Percentiles rank a stretch among this genome's conserved stretches.
phyloP scores from a whole-genome alignment of 768 basidiomycete genomes.

The Porpolomopsis calyptriformis region DNA sequence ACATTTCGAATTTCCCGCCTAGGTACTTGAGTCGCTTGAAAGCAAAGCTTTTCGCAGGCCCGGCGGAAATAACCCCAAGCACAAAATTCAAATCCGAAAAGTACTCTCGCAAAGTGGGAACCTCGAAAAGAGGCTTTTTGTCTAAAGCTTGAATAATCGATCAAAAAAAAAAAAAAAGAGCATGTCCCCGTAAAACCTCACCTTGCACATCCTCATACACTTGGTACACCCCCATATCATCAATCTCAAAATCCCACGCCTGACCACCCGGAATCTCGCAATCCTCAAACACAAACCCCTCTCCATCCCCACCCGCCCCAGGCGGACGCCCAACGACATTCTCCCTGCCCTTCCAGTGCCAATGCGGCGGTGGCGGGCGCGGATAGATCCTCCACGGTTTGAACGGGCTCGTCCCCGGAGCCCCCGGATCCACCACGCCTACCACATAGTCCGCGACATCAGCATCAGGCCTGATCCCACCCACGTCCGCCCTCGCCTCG shows the following conservation, averaged over 20 bases:
- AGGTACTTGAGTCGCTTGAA: slow-evolving; percentile 87
- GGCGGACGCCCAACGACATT: slow-evolving; percentile 34
- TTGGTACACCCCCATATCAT: slow-evolving; percentile 86
- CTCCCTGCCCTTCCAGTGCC: slow-evolving; percentile 69
- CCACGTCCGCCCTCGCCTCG: slow-evolving; percentile 51
- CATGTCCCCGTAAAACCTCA: slow-evolving; percentile 8
- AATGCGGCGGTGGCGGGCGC: slow-evolving; percentile 86
- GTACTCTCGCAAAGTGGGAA: slow-evolving; percentile 87
- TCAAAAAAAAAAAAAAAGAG: neutral
- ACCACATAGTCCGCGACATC: slow-evolving; percentile 26
- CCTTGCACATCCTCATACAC: slow-evolving; percentile 48
- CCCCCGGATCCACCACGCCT: too few relatives aligned
- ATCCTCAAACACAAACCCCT: slow-evolving; percentile 61
- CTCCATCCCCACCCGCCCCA: slow-evolving; percentile 13
- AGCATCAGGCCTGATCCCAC: slow-evolving; percentile 56
- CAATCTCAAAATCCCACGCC: slow-evolving; percentile 59
- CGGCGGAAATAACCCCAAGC: slow-evolving; percentile 83
- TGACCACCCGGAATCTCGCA: slow-evolving; percentile 63
- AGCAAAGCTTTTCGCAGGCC: slow-evolving; percentile 93
- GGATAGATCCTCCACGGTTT: slow-evolving; percentile 86
- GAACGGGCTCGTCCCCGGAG: slow-evolving; percentile 24
- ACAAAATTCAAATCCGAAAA: slow-evolving; percentile 93
- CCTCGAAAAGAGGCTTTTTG: slow-evolving; percentile 55
- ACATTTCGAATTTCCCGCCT: slow-evolving; percentile 89
- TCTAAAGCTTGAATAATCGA: slow-evolving; percentile 13